phyloP scores from a whole-genome alignment of 768 basidiomycete species.

The Obba rivulosa region DNA sequence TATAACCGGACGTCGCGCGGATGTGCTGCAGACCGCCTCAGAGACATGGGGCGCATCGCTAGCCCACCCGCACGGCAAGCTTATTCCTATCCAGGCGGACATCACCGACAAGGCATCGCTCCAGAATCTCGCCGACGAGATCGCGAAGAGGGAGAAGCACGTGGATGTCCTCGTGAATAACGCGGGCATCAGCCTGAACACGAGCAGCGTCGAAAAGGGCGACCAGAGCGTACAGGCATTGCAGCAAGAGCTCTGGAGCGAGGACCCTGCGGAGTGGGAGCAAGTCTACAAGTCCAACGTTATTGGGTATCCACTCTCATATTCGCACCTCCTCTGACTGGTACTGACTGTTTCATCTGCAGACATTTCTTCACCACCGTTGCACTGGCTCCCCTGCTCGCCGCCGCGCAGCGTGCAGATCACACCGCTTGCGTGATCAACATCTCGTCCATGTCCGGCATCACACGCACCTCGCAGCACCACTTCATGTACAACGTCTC shows the following conservation, averaged over 20 bases:
- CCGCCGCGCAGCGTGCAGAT: constrained; percentile 25
- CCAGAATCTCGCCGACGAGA: constrained; percentile 17
- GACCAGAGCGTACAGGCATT: constrained; percentile 23
- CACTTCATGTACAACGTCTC: constrained; percentile 42
- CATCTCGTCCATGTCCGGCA: constrained; percentile 37
- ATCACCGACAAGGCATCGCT: constrained; percentile 25
- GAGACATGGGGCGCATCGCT: constrained; percentile 22
- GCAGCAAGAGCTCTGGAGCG: constrained; percentile 23
- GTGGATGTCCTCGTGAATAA: constrained; percentile 32
- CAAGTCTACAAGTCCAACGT: constrained; percentile 29
- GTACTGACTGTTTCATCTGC: background rate
- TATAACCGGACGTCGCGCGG: constrained; percentile 31
- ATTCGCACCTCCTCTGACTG: background rate
- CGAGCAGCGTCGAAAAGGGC: constrained; percentile 22
- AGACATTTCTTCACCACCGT: constrained; percentile 38
- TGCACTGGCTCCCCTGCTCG: constrained; percentile 40
- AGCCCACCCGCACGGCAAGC: constrained; percentile 22
- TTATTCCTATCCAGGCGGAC: constrained; percentile 24
- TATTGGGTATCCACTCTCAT: constrained; percentile 14
- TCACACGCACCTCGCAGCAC: constrained; percentile 34
- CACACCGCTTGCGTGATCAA: constrained; percentile 37
- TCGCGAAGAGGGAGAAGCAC: constrained; percentile 22
- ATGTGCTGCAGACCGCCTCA: constrained; percentile 26
- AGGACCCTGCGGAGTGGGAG: constrained; percentile 26
- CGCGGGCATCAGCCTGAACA: constrained; percentile 22